A percentile compares a stretch with the other conserved stretches of the same genome.
Evolutionary conservation across 805 yeast genomes (phyloP).

Genomic region (Schizosaccharomyces lindneri): DNA sequence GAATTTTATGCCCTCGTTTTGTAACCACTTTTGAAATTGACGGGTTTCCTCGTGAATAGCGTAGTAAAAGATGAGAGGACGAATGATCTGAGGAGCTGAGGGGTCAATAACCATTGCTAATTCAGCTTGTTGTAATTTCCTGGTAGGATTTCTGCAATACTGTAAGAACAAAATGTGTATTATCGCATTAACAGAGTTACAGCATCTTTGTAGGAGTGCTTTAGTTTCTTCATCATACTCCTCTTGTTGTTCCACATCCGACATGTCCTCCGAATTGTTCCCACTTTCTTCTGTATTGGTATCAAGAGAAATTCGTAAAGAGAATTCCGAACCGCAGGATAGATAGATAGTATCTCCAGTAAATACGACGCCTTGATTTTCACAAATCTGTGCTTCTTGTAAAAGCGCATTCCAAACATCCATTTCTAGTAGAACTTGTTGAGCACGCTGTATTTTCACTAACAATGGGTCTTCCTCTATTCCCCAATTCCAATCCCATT

Average conservation of each 20-base stretch:
- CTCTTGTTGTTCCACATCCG: background rate
- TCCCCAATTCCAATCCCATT: background rate
- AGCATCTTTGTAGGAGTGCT: background rate
- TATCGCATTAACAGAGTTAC: background rate
- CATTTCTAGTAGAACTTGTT: background rate
- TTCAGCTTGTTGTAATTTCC: background rate
- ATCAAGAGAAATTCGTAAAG: background rate
- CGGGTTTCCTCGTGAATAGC: background rate
- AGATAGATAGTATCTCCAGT: background rate
- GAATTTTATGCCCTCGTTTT: background rate
- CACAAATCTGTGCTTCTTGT: background rate
- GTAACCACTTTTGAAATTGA: background rate
- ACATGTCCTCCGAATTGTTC: background rate
- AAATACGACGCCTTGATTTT: background rate
- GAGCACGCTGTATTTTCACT: background rate
- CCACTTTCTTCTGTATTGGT: background rate
- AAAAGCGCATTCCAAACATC: background rate
- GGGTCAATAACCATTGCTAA: background rate
- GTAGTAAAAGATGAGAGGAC: background rate
- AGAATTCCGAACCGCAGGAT: background rate
- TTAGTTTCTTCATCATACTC: background rate
- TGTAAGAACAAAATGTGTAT: background rate
- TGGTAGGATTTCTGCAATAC: background rate
- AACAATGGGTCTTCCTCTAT: background rate
- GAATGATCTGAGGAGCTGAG: background rate